Base-by-base conservation (phyloP, 352 stramenopile genomes). In the Nothophytophthora sp. region DNA sequence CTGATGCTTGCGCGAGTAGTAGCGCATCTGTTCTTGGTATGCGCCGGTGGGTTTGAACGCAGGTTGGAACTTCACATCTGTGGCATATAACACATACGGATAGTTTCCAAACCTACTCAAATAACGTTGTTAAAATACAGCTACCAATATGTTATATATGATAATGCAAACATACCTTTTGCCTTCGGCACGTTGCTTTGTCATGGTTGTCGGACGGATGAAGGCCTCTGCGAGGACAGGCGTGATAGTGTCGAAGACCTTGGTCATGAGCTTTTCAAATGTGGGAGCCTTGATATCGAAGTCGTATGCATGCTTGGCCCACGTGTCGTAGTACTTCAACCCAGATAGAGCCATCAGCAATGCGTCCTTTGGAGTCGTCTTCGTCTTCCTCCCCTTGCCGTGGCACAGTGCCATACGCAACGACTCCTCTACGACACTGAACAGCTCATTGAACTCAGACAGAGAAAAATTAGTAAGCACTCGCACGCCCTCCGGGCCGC, bases 311-410 rank as follows among this genome's bases (percentile, higher is more conserved):
- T 53, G 45, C 34, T 44, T 53, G 3, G 43, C 29, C 4, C 45
- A 53, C 7, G 45, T 53, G 16, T 53, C 45, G 16, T 44, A 53
- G 12, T 36, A 25, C 25, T 53, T 53, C 25, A 53, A n/a, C 0
- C 38, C 16, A 1, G 25, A n/a, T 5, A 41, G 18, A n/a, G 18
- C n/a, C 35, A 41, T 41, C 1, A 41, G 25, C 35, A 41, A 22
- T n/a, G 16, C 35, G n/a, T 41, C 16, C 18, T 41, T 41, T 19
- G 35, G 16, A 13, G 5, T 41, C 5, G 35, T 41, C 15, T 41
- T 24, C 16, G 16, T 41, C n/a, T 41, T 41, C 6, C 35, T n/a
- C n/a, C n/a, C n/a, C n/a, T n/a, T n/a, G n/a, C n/a, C n/a, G n/a
- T n/a, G n/a, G n/a, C n/a, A n/a, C n/a, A n/a, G n/a, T n/a, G n/a